These are phyloP conservation scores for Kurtzmaniella quercitrusa DNA, from an alignment of 1,139 yeast genomes.

Conservation along the genomic window DNA sequence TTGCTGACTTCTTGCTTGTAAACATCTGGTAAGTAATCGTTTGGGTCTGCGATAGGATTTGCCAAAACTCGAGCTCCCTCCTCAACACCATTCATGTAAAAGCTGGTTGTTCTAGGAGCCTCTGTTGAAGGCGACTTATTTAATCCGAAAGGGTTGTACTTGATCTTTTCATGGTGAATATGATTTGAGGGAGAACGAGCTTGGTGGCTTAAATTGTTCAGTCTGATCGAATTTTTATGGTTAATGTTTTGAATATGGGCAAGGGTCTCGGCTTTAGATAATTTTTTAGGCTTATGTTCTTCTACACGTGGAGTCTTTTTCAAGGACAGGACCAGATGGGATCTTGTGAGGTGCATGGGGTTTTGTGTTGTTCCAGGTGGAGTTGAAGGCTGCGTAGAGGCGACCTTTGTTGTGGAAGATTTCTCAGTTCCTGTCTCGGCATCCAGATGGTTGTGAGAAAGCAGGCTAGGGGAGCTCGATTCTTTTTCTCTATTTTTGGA, in stretches of 20 bases:
- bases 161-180: slow-evolving; percentile 30
- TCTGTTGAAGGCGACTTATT: slow-evolving; percentile 35
- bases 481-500: slow-evolving; percentile 5
- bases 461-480: not conserved
- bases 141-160: slow-evolving; percentile 45
- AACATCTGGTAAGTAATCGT: slow-evolving; percentile 55
- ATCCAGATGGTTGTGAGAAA: not conserved
- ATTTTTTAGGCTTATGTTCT: slow-evolving; percentile 18
- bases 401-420: slow-evolving; percentile 5
- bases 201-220: not conserved
- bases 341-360: slow-evolving; percentile 3
- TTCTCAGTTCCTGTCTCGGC: not conserved
- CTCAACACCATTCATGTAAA: slow-evolving; percentile 35
- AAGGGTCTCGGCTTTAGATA: slow-evolving; percentile 36
- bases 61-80: slow-evolving; percentile 47
- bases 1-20: slow-evolving; percentile 49
- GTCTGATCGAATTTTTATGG: slow-evolving; percentile 24
- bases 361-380: not conserved
- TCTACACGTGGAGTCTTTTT: slow-evolving; percentile 6
- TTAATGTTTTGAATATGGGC: slow-evolving; percentile 35
- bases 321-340: slow-evolving; percentile 4
- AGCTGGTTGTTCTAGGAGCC: slow-evolving; percentile 36
- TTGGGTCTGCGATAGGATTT: slow-evolving; percentile 68
- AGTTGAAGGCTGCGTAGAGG: not conserved
- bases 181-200: slow-evolving; percentile 10